Base-by-base conservation (phyloP, 345 rosid genomes). In the Aegle marmelos region DNA sequence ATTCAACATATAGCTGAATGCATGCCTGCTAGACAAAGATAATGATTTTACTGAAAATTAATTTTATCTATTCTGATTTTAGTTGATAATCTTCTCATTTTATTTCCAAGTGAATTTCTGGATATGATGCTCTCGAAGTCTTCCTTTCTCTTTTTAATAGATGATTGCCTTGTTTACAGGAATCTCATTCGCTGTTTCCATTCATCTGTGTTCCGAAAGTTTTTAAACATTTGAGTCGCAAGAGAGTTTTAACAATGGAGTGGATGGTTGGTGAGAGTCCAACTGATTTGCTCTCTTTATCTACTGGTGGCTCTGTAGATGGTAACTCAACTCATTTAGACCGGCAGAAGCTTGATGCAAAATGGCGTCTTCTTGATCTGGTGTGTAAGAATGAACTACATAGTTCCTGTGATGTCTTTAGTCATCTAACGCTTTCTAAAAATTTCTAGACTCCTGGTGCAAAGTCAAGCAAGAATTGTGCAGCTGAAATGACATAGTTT, bases 251-350 rank as follows among this genome's bases (percentile, higher is more conserved):
- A 86, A 95, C 98, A 22, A 91, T 95, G 98, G 98, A 95, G 83
- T 95, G 98, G 98, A 91, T 95, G 71, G 92, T 53, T 81, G 98
- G 98, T 58, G 98, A 93, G 74, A 93, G 94, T 83, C 90, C 98
- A 74, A 91, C 89, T 28, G 91, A 88, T 87, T 83, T 95, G 76
- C 72, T 88, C 70, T 66, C 92, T 50, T 24, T 85, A 75, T 80
- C 95, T 69, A 70, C 84, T 69, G 74, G 81, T 39, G 59, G 81
- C 72, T 73, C 93, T 79, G 58, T 48, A 68, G 84, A 80, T 65
- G 68, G 78, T 75, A 86, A 82, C 73, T 63, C 78, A 72, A 78
- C 70, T 63, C 66, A 84, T 86, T 77, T 87, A 33, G 94, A 93
- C 85, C 83, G 80, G 78, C 88, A 89, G 80, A 91, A 81, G 81